Evolutionary conservation across 305 asterid species (phyloP).

Genomic region (Fraxinus xanthoxyloides): DNA sequence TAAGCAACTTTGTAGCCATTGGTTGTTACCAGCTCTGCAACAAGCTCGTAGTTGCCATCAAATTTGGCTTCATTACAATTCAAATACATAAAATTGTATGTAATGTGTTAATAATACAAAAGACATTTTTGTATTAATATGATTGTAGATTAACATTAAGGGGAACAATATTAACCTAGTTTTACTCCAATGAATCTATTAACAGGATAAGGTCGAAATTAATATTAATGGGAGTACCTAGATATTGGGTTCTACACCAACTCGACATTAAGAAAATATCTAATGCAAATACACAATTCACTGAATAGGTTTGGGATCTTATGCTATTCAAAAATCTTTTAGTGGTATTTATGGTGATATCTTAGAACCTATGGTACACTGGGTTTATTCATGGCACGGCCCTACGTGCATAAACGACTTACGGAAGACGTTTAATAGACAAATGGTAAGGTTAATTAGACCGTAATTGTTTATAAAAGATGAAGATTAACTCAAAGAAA

Average conservation of each 20-base stretch:
- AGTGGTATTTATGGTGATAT: neutral
- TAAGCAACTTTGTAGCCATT: slow-evolving; percentile 96
- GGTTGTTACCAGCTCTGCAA: slow-evolving; percentile 81
- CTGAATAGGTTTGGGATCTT: neutral
- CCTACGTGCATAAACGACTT: neutral
- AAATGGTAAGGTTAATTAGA: neutral
- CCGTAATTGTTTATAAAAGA: neutral
- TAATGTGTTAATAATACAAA: neutral
- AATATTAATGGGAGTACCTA: neutral
- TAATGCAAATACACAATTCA: neutral
- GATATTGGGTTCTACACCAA: neutral
- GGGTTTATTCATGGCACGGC: neutral
- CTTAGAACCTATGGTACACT: neutral
- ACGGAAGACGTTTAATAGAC: neutral
- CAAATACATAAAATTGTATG: slow-evolving; percentile 26
- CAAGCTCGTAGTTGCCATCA: slow-evolving; percentile 93
- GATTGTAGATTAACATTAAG: neutral
- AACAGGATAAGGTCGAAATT: neutral
- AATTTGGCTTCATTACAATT: slow-evolving; percentile 90
- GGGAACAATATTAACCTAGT: neutral
- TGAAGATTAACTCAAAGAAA: neutral
- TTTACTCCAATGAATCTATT: neutral
- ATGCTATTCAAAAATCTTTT: neutral
- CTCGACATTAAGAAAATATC: neutral
- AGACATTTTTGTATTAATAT: neutral